Percentiles rank a stretch among this genome's conserved stretches.
Conservation (phyloP, 345 rosid species). For the Aegle marmelos region DNA sequence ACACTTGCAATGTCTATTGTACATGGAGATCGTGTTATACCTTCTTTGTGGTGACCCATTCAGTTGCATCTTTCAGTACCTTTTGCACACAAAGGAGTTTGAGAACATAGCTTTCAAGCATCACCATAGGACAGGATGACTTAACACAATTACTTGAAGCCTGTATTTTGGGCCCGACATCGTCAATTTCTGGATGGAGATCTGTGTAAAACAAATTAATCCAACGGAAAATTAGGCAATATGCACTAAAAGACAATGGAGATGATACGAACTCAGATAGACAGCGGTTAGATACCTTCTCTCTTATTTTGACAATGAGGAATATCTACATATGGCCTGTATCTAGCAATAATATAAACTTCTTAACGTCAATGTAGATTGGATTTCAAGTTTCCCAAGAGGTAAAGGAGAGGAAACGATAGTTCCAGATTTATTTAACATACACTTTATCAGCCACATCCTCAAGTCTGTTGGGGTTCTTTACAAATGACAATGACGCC, state of each 20-base stretch:
- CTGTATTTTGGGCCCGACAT: slow-evolving; percentile 22
- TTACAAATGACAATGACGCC: slow-evolving; percentile 32
- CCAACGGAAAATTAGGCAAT: neutral
- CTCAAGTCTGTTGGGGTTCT: slow-evolving; percentile 36
- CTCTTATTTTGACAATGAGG: slow-evolving; percentile 11
- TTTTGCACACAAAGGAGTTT: slow-evolving; percentile 42
- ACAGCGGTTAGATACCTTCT: slow-evolving; percentile 17
- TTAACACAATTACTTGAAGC: slow-evolving; percentile 1
- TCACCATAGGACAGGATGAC: slow-evolving; percentile 36
- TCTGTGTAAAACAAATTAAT: neutral
- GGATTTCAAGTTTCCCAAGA: neutral
- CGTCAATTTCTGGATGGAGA: slow-evolving; percentile 9
- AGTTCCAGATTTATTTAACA: slow-evolving; percentile 22
- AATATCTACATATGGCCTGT: slow-evolving; percentile 23
- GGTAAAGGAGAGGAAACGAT: neutral
- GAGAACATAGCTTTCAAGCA: slow-evolving; percentile 47
- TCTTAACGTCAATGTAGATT: neutral
- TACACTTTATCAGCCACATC: slow-evolving; percentile 37
- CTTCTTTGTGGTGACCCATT: neutral
- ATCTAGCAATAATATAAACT: slow-evolving; percentile 24
- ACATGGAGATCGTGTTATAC: neutral
- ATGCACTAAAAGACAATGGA: neutral
- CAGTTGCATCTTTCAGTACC: slow-evolving; percentile 3
- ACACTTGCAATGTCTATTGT: neutral
- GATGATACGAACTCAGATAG: neutral